Conservation (phyloP, 345 rosid species). For the Brassica incana region DNA sequence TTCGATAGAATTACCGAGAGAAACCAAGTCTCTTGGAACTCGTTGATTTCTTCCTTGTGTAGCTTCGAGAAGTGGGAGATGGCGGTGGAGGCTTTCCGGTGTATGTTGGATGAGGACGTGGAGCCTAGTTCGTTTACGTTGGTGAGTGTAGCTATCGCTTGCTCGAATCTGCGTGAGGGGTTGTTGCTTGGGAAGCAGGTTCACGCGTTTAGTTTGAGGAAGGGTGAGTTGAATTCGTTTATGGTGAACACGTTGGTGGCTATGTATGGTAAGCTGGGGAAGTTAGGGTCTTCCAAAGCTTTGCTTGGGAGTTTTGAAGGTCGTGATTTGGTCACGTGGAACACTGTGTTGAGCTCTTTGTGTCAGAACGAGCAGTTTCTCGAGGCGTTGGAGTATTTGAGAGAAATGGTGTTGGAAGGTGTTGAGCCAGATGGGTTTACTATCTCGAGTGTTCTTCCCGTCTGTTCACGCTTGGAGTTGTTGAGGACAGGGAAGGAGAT, state of each 20-base stretch:
- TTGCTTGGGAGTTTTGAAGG: conserved; percentile 54
- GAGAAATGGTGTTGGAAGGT: conserved; percentile 57
- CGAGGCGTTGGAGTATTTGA: conserved; percentile 58
- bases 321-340: conserved; percentile 86
- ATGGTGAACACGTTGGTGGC: conserved; percentile 74
- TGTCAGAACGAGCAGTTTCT: conserved; percentile 61
- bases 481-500: conserved; percentile 68
- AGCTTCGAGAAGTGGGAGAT: conserved; percentile 65
- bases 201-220: conserved; percentile 66
- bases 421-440: conserved; percentile 76
- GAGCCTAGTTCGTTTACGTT: conserved; percentile 84
- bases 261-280: conserved; percentile 76
- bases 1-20: conserved; percentile 72
- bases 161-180: conserved; percentile 63
- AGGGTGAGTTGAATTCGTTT: conserved; percentile 59
- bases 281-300: conserved; percentile 44
- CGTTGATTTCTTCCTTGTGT: conserved; percentile 67
- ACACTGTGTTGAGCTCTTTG: conserved; percentile 67
- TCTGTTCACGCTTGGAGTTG: conserved; percentile 72
- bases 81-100: conserved; percentile 61
- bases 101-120: conserved; percentile 53
- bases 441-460: conserved; percentile 82
- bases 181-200: conserved; percentile 72
- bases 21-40: conserved; percentile 92
- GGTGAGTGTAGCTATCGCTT: conserved; percentile 74